Evolutionary conservation across 129 eudicot genomes (phyloP).

Genomic region (Artemisia argyi): DNA sequence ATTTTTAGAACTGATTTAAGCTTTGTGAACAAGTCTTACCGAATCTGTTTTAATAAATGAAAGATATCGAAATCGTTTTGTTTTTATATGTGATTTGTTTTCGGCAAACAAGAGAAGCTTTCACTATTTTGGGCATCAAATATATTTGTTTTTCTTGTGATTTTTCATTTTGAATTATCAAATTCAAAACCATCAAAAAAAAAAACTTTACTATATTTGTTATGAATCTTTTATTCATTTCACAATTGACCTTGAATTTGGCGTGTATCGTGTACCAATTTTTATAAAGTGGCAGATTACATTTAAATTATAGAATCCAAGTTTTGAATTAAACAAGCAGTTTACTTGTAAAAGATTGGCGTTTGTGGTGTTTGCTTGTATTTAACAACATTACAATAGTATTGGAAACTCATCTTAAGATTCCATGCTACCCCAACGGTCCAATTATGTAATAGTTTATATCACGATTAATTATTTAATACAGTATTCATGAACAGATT

Average conservation of each 20-base stretch:
- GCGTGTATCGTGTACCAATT: not conserved
- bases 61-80: too few relatives aligned
- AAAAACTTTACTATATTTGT: too few relatives aligned
- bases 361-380: slow-evolving; percentile 31
- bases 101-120: too few relatives aligned
- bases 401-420: slow-evolving; percentile 17
- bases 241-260: slow-evolving; percentile 27
- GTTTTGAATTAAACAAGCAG: slow-evolving; percentile 28
- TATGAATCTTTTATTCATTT: slow-evolving; percentile 14
- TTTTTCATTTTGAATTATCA: not conserved
- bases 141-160: not conserved
- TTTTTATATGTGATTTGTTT: too few relatives aligned
- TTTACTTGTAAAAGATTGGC: slow-evolving; percentile 37
- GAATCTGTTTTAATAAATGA: too few relatives aligned
- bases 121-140: not conserved
- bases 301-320: slow-evolving; percentile 13
- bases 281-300: not conserved
- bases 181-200: not conserved
- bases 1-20: too few relatives aligned
- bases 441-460: not conserved
- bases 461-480: too few relatives aligned
- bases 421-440: slow-evolving; percentile 30
- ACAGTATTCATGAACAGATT: too few relatives aligned
- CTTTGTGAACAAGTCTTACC: too few relatives aligned
- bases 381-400: slow-evolving; percentile 24